Percentiles rank a stretch among this genome's conserved stretches.
Evolutionary conservation across 257 asterid species (phyloP).

Genomic region (Rauvolfia tetraphylla): DNA sequence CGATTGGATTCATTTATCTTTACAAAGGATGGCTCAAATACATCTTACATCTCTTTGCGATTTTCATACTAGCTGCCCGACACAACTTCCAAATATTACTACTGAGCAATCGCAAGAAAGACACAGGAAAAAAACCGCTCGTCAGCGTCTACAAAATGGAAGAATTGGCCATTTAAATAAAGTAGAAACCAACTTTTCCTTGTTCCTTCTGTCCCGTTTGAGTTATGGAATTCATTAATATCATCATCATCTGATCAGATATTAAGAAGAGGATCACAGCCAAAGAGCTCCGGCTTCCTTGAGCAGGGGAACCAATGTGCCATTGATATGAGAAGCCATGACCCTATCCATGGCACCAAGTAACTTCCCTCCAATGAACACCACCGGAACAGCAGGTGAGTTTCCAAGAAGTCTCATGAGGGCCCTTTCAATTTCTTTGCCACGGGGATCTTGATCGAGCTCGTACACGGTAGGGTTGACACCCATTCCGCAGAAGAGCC

Average conservation of each 20-base stretch:
- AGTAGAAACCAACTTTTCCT: not conserved
- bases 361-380: constrained; percentile 42
- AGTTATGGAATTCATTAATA: too few species aligned
- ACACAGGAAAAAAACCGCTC: not conserved
- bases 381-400: constrained; percentile 36
- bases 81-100: not conserved
- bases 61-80: not conserved
- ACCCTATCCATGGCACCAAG: constrained; percentile 46
- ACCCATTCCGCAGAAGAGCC: constrained; percentile 41
- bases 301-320: constrained; percentile 40
- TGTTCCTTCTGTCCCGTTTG: not conserved
- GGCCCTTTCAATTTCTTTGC: constrained; percentile 39
- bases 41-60: constrained; percentile 5
- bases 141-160: constrained; percentile 11
- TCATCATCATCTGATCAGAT: too few species aligned
- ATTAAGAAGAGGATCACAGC: constrained; percentile 24
- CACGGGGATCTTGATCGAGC: constrained; percentile 37
- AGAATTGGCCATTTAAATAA: not conserved
- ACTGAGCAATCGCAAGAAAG: not conserved
- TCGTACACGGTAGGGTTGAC: constrained; percentile 37
- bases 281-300: constrained; percentile 53
- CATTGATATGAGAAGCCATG: constrained; percentile 48
- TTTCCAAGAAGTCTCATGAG: constrained; percentile 32
- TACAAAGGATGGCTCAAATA: constrained; percentile 18
- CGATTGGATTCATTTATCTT: not conserved